Evolutionary conservation across 2,329 filamentous ascomycete genomes (phyloP), one percentile per base, ranked within the genome.

Genomic region (Ophidiomyces ophidiicola): DNA sequence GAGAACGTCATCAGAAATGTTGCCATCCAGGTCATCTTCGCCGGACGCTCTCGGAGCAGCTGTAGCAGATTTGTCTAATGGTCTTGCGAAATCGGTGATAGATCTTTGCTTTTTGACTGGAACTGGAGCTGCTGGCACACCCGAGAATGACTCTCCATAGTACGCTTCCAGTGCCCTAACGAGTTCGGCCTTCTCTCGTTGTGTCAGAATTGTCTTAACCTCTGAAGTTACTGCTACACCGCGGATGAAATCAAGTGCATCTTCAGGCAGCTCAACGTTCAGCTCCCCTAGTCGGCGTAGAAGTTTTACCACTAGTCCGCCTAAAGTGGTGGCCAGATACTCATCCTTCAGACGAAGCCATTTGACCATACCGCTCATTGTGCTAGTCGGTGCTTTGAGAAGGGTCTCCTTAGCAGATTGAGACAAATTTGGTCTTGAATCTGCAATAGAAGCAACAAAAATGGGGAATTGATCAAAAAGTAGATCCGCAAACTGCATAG

Each of bases 281-380:
- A 83, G 80, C 48, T 87, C 80, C 28, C 78, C 76, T n/a, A 98
- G 67, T 15, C 85, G 79, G 10, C 74, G 74, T 24, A 98, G 71
- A 43, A 98, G 78, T 57, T 93, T 93, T 50, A 78, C 76, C 21
- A 94, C 74, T 19, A 96, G 72, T 19, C 77, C 78, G 34, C 93
- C 84, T 10, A 88, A 79, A 26, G 84, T 84, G 44, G 73, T 77
- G 24, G 90, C 79, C 5, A 98, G 72, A 60, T 86, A 94, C 40
- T 77, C 72, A 57, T 98, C 90, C 46, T 88, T 81, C 3, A 98
- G 70, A 42, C 90, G 78, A 39, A 98, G 72, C 85, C 93, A 94
- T 55, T 81, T 84, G 25, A 81, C 79, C 61, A 94, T 79, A 11
- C 63, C 66, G 44, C 76, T 76, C 56, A 80, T 73, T 7, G 82